Evolutionary conservation across 495 filamentous ascomycete species (phyloP), one percentile per base, ranked within the genome.

Genomic region (Astrothelium subdiscretum): DNA sequence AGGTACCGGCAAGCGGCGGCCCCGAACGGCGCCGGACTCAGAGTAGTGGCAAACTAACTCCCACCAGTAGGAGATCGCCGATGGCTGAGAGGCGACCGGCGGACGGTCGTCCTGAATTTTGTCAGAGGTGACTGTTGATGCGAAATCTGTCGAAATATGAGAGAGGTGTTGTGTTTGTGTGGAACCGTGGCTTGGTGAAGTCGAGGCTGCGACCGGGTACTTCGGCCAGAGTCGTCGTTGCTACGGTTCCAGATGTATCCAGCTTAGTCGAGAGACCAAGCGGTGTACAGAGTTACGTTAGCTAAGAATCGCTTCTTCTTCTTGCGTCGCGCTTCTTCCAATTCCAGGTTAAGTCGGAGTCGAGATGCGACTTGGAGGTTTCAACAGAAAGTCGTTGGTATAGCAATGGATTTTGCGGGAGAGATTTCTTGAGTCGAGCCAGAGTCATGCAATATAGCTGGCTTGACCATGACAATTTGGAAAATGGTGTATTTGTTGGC

Each of bases 1-100:
- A 54, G 48, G 48, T 54, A 26, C 48, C 48, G 48, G 48, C 48
- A 3, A 11, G 5, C 3, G 22, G 24, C 48, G 48, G 48, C 48
- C 48, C 48, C 48, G 48, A 54, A 26, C 48, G 48, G 22, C 12
- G 48, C 48, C 24, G 48, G 48, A 54, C 3, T 26, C 48, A 54
- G 15, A 54, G 48, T 24, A 54, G 48, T 54, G 48, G 48, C 48
- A 20, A 54, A 54, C 48, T 54, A 54, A 54, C 48, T 54, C 48
- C 4, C 24, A 26, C 48, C 24, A 54, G 48, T 29, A 54, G 48
- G 48, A 54, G 48, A 54, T 54, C 48, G 48, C 48, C 48, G 48
- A 54, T 54, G 48, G 20, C 48, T 54, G 48, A 29, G 35, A 54
- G 48, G 3, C 48, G 48, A 54, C 48, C 48, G 48, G 24, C n/a